A percentile compares a stretch with the other conserved stretches of the same genome.
These are phyloP conservation scores for Cyclostephanos tholiformis DNA, from an alignment of 108 stramenopile genomes.

Conservation along the genomic window DNA sequence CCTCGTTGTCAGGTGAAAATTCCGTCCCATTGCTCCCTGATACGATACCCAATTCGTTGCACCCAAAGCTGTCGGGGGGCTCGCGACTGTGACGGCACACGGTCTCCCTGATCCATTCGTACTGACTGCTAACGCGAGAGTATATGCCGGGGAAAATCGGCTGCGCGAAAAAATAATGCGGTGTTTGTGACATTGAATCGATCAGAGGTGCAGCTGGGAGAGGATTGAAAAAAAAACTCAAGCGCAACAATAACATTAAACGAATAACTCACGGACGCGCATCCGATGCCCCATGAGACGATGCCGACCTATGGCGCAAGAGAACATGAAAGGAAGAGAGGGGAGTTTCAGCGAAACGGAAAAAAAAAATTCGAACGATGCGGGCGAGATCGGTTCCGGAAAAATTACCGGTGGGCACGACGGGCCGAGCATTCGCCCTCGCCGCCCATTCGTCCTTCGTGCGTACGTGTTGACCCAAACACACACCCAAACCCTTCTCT, in stretches of 20 bases:
- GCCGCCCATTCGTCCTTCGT: too few species aligned
- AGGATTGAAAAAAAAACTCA: not conserved
- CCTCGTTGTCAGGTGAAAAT: conserved; percentile 9
- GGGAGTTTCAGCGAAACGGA: too few species aligned
- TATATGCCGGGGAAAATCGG: conserved; percentile 61
- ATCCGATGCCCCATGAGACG: conserved; percentile 54
- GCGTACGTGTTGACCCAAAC: too few species aligned
- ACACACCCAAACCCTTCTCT: conserved; percentile 10
- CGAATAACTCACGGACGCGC: conserved; percentile 3
- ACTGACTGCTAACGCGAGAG: conserved; percentile 55
- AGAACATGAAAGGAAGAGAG: conserved; percentile 23
- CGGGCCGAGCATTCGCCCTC: too few species aligned
- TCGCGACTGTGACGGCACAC: conserved; percentile 50
- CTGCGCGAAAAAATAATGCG: conserved; percentile 32
- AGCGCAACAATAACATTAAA: not conserved
- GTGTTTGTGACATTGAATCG: not conserved
- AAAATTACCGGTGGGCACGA: too few species aligned
- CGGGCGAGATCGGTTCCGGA: too few species aligned
- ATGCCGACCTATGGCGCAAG: conserved; percentile 52
- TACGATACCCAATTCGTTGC: conserved; percentile 17
- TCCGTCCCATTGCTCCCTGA: not conserved
- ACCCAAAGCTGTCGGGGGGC: conserved; percentile 35
- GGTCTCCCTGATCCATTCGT: conserved; percentile 62
- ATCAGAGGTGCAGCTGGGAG: not conserved
- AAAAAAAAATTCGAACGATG: too few species aligned